Percentiles rank a stretch among this genome's conserved stretches.
These are phyloP conservation scores for Fistulifera pelliculosa DNA, from an alignment of 108 stramenopile genomes.

Conservation along the genomic window DNA sequence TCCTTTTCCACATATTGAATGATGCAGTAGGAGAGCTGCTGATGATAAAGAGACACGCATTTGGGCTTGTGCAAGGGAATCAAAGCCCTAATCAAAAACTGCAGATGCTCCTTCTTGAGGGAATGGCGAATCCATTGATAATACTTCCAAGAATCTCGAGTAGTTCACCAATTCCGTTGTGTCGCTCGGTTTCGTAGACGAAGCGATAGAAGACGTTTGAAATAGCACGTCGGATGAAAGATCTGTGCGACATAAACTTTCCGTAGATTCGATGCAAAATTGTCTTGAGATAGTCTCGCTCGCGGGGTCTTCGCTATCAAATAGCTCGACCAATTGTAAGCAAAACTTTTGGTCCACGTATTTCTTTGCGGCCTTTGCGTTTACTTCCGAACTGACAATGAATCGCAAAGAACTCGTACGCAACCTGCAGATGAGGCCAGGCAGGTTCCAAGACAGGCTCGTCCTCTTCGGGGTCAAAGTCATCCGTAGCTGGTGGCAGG, in stretches of 20 bases:
- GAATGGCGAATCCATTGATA: constrained; percentile 97
- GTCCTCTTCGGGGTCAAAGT: constrained; percentile 99
- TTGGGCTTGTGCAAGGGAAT: constrained; percentile 98
- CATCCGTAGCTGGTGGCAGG: constrained; percentile 93
- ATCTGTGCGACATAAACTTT: constrained; percentile 98
- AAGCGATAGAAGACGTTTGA: constrained; percentile 96
- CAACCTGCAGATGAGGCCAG: constrained; percentile 99
- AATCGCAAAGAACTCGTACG: constrained; percentile 99
- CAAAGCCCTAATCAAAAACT: constrained; percentile 90
- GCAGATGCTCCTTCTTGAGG: constrained; percentile 97
- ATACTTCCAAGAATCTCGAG: constrained; percentile 97
- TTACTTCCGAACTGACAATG: constrained; percentile 92
- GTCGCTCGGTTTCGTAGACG: constrained; percentile 93
- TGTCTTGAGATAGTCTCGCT: constrained; percentile 98
- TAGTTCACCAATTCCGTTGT: constrained; percentile 97
- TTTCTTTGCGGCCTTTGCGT: constrained; percentile 98
- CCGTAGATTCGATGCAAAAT: constrained; percentile 98
- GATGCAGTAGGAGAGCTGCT: constrained; percentile 99
- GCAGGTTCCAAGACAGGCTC: constrained; percentile 96
- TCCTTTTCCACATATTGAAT: constrained; percentile 99
- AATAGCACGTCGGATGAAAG: constrained; percentile 94
- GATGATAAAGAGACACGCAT: constrained; percentile 95
- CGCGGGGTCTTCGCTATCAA: constrained; percentile 98
- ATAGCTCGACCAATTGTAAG: constrained; percentile 93
- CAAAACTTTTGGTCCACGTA: constrained; percentile 93